phyloP scores from a whole-genome alignment of 257 asterid genomes.

The Nicotiana attenuata region DNA sequence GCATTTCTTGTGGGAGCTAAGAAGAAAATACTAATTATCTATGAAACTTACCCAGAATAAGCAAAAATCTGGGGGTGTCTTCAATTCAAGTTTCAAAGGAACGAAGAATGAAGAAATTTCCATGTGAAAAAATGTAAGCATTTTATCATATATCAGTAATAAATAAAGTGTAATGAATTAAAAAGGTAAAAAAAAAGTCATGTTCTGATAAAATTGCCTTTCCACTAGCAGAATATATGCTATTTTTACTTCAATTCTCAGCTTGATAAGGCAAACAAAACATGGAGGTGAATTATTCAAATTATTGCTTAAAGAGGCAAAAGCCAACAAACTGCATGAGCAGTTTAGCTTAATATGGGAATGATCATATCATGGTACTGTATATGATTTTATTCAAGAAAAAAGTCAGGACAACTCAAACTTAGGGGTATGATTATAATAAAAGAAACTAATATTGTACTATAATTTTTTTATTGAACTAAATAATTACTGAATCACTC shows the following conservation, averaged over 20 bases:
- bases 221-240: neutral
- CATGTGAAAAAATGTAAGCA: neutral
- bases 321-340: conserved; percentile 3
- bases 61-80: too few relatives aligned
- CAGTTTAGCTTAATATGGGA: neutral
- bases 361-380: neutral
- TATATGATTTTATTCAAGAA: neutral
- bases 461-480: neutral
- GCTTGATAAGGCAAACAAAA: neutral
- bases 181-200: neutral
- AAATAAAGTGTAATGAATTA: neutral
- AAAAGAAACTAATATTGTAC: too few relatives aligned
- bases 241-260: neutral
- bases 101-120: too few relatives aligned
- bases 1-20: too few relatives aligned
- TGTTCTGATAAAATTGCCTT: neutral
- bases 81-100: too few relatives aligned
- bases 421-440: too few relatives aligned
- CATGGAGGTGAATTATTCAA: neutral
- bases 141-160: neutral
- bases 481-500: too few relatives aligned
- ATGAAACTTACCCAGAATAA: too few relatives aligned
- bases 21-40: too few relatives aligned
- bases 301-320: neutral
- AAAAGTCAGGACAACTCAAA: neutral